Conservation (phyloP, 2,329 filamentous ascomycete species). For the Botrytis byssoidea region DNA sequence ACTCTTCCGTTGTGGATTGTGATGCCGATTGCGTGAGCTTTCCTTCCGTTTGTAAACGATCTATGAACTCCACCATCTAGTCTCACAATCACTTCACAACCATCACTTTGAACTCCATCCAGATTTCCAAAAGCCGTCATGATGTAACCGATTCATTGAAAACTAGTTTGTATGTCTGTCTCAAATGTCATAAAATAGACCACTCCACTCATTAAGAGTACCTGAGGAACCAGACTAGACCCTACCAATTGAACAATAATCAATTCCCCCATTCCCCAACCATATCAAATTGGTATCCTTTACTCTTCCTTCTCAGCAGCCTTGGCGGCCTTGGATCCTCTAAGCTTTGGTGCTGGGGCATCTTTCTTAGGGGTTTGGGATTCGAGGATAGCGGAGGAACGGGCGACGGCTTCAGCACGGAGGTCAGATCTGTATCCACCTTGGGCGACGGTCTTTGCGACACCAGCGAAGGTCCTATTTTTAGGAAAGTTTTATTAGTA, state of each 20-base stretch:
- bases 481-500: background rate
- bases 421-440: constrained; percentile 80
- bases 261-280: constrained; percentile 26
- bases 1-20: background rate
- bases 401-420: constrained; percentile 75
- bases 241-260: constrained; percentile 23
- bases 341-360: constrained; percentile 67
- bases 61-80: background rate
- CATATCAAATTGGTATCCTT: constrained; percentile 27
- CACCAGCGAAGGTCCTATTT: constrained; percentile 78
- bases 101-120: background rate
- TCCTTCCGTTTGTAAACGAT: background rate
- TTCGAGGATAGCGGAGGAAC: constrained; percentile 80
- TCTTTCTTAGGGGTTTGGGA: constrained; percentile 79
- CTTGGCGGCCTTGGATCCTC: constrained; percentile 78
- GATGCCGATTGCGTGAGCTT: constrained; percentile 1
- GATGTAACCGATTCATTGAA: constrained; percentile 16
- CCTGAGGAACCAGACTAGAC: constrained; percentile 24
- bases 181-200: constrained; percentile 16
- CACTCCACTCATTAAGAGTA: constrained; percentile 16
- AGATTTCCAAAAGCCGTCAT: background rate
- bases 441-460: constrained; percentile 81
- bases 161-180: constrained; percentile 9
- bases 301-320: constrained; percentile 53
- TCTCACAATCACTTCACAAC: constrained; percentile 3